Conservation (phyloP, 2,329 filamentous ascomycete genomes). For the Monosporascus sp. region DNA sequence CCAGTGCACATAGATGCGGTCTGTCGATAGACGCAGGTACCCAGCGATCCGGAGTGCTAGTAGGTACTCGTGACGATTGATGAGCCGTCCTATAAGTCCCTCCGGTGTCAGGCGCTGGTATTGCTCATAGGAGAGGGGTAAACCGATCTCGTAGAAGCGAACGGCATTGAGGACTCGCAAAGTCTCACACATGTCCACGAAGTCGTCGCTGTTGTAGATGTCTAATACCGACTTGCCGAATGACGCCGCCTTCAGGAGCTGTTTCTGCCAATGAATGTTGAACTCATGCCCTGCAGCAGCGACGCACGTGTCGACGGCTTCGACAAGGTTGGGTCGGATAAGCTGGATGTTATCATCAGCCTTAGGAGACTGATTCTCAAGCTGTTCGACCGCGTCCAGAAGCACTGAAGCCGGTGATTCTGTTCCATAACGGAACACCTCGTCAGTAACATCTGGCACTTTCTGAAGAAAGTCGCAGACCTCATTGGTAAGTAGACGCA, state of each 20-base stretch:
- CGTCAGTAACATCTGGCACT: slow-evolving; percentile 78
- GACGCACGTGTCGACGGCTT: slow-evolving; percentile 91
- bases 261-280: slow-evolving; percentile 86
- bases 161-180: slow-evolving; percentile 89
- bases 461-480: slow-evolving; percentile 97
- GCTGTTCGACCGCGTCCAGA: slow-evolving; percentile 82
- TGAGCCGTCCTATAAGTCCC: slow-evolving; percentile 75
- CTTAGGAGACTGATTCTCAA: slow-evolving; percentile 92
- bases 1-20: slow-evolving; percentile 95
- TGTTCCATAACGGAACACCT: slow-evolving; percentile 84
- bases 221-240: slow-evolving; percentile 97
- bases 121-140: slow-evolving; percentile 90
- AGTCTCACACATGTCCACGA: slow-evolving; percentile 96
- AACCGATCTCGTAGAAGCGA: slow-evolving; percentile 82
- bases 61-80: slow-evolving; percentile 86
- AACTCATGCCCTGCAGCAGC: slow-evolving; percentile 92
- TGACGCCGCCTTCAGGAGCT: slow-evolving; percentile 90
- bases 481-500: slow-evolving; percentile 83
- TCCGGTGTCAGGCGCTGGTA: slow-evolving; percentile 88
- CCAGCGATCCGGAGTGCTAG: slow-evolving; percentile 83
- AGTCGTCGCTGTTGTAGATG: slow-evolving; percentile 96
- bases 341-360: slow-evolving; percentile 97
- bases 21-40: slow-evolving; percentile 79
- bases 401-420: slow-evolving; percentile 88
- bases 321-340: slow-evolving; percentile 79